phyloP scores from a whole-genome alignment of 352 stramenopile species.

The Pythium aphanidermatum region DNA sequence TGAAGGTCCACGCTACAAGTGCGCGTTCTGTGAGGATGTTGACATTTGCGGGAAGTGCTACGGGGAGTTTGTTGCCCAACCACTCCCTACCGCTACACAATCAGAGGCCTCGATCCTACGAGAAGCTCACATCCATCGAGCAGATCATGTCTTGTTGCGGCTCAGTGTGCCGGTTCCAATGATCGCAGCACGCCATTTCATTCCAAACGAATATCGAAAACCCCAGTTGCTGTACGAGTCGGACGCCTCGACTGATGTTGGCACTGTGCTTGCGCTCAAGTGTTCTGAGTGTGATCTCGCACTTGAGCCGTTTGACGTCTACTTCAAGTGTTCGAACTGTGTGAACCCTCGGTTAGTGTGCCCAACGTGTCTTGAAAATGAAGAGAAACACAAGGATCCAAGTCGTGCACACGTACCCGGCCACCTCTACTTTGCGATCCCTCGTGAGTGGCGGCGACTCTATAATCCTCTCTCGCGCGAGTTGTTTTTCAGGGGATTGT shows the following conservation, averaged over 20 bases:
- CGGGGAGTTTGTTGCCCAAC: conserved; percentile 31
- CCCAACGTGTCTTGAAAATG: conserved; percentile 30
- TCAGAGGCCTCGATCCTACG: not conserved
- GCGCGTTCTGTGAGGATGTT: conserved; percentile 57
- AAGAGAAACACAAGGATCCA: conserved; percentile 44
- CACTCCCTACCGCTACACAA: conserved; percentile 6
- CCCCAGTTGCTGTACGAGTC: conserved; percentile 21
- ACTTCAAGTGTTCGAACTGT: conserved; percentile 64
- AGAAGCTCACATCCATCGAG: conserved; percentile 22
- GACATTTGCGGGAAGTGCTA: conserved; percentile 66
- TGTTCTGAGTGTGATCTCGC: conserved; percentile 11
- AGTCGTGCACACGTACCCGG: conserved; percentile 49
- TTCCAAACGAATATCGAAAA: conserved; percentile 19
- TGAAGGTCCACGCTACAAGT: conserved; percentile 59
- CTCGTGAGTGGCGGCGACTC: conserved; percentile 32
- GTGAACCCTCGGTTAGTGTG: conserved; percentile 46
- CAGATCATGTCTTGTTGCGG: conserved; percentile 59
- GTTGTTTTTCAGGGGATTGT: conserved; percentile 31
- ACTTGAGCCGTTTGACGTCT: conserved; percentile 26
- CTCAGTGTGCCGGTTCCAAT: conserved; percentile 58
- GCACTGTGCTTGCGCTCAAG: not conserved
- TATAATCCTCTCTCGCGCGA: conserved; percentile 20
- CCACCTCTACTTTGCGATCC: conserved; percentile 62
- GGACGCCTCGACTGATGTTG: not conserved
- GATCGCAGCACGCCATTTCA: conserved; percentile 50